Percentiles rank a stretch among this genome's conserved stretches.
These are phyloP conservation scores for Suillus subaureus DNA, from an alignment of 768 basidiomycete species.

Conservation along the genomic window DNA sequence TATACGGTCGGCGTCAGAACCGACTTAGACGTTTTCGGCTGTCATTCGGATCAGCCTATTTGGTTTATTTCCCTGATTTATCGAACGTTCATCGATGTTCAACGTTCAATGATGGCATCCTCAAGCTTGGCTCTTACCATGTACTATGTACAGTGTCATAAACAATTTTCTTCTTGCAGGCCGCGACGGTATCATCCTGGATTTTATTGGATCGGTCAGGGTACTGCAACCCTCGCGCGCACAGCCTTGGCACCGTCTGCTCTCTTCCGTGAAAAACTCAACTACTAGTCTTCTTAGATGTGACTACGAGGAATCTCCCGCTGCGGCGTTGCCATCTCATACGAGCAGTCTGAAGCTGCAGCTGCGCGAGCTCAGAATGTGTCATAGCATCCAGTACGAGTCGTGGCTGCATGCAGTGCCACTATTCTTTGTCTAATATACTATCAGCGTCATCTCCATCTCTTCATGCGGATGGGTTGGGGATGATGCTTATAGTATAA, in stretches of 20 bases:
- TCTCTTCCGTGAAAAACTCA: background rate
- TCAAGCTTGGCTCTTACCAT: background rate
- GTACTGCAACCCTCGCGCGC: background rate
- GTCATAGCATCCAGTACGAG: background rate
- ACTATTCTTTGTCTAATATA: background rate
- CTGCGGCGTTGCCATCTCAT: background rate
- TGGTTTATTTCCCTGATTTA: background rate
- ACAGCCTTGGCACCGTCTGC: no score
- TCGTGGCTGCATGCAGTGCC: background rate
- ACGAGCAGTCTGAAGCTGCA: background rate
- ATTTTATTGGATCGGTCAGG: background rate
- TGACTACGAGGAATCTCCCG: background rate
- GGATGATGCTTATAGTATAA: background rate
- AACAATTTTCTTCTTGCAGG: background rate
- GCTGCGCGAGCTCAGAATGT: background rate
- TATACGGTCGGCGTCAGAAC: background rate
- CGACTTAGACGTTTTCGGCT: conserved; percentile 6
- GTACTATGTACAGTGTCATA: no score
- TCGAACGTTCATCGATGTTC: conserved; percentile 1
- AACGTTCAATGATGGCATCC: background rate
- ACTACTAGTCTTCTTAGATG: background rate
- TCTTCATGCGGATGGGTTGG: background rate
- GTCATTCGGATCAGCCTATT: background rate
- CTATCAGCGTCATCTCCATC: background rate
- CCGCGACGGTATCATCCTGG: background rate